Percentiles rank a stretch among this genome's conserved stretches.
These are phyloP conservation scores for Fonsecaea pedrosoi DNA, from an alignment of 2,329 filamentous ascomycete species.

Conservation along the genomic window DNA sequence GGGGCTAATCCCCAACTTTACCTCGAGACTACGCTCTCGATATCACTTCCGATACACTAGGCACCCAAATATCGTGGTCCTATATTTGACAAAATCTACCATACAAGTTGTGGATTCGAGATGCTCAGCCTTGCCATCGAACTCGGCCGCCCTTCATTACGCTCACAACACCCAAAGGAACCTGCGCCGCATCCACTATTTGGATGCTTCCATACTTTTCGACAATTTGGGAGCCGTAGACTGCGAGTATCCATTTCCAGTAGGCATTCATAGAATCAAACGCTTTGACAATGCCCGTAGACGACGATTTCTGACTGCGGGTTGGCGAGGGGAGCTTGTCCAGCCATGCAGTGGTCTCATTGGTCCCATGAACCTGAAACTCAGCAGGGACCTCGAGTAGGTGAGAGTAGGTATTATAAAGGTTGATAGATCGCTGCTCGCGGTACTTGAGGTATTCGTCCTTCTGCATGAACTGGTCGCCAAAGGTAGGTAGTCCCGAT, in stretches of 20 bases:
- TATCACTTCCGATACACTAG: too few species aligned
- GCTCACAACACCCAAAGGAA: constrained; percentile 53
- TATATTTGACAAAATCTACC: not conserved
- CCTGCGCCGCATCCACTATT: constrained; percentile 50
- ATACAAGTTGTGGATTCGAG: not conserved
- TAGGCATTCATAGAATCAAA: constrained; percentile 51
- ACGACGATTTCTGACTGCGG: constrained; percentile 20
- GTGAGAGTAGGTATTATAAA: constrained; percentile 45
- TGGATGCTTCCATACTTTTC: constrained; percentile 50
- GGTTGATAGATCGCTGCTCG: constrained; percentile 44
- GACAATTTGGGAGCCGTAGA: constrained; percentile 52
- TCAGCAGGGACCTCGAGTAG: constrained; percentile 46
- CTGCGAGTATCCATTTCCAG: constrained; percentile 52
- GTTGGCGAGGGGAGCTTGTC: constrained; percentile 24
- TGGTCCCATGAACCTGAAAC: constrained; percentile 42
- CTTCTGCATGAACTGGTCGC: constrained; percentile 46
- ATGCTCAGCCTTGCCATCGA: constrained; percentile 49
- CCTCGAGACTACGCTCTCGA: too few species aligned
- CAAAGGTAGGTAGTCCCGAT: constrained; percentile 13
- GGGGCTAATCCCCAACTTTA: too few species aligned
- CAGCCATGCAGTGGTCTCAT: constrained; percentile 38
- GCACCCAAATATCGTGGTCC: not conserved
- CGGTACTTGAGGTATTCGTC: constrained; percentile 49
- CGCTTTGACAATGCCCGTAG: constrained; percentile 26
- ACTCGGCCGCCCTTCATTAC: constrained; percentile 51